Percentiles rank a stretch among this genome's conserved stretches.
Evolutionary conservation across 1,139 yeast genomes (phyloP).

Genomic region (Yamadazyma epiphylla): DNA sequence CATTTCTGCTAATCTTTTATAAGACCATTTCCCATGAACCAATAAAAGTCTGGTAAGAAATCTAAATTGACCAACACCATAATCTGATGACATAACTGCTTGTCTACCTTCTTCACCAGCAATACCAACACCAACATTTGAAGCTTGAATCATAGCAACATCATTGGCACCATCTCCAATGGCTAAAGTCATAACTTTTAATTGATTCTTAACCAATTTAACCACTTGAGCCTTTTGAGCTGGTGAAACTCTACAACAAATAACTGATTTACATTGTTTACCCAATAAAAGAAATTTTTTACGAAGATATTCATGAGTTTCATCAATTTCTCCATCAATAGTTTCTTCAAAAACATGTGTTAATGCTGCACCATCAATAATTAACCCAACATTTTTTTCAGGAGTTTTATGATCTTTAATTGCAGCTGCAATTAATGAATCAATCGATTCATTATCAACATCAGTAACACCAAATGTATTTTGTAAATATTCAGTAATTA

Average conservation of each 20-base stretch:
- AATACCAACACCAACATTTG: conserved; percentile 97
- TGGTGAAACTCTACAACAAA: conserved; percentile 97
- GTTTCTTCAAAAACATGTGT: conserved; percentile 53
- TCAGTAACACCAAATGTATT: conserved; percentile 56
- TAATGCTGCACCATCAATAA: conserved; percentile 91
- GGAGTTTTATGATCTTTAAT: conserved; percentile 76
- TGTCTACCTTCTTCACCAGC: conserved; percentile 99
- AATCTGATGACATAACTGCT: conserved; percentile 97
- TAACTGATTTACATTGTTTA: conserved; percentile 90
- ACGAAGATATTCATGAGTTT: conserved; percentile 14
- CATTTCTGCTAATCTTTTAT: conserved; percentile 88
- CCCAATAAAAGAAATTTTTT: conserved; percentile 79
- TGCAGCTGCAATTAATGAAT: conserved; percentile 59
- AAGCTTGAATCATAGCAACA: conserved; percentile 98
- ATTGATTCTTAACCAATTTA: conserved; percentile 79
- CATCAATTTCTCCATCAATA: conserved; percentile 35
- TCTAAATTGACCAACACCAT: conserved; percentile 93
- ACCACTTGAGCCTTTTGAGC: conserved; percentile 96
- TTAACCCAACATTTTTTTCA: conserved; percentile 69
- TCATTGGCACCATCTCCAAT: conserved; percentile 99
- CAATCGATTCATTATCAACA: conserved; percentile 46
- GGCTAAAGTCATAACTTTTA: conserved; percentile 77
- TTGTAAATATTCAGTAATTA: conserved; percentile 57
- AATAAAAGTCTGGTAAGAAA: conserved; percentile 71
- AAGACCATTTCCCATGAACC: conserved; percentile 97